Percentiles rank a stretch among this genome's conserved stretches.
phyloP scores from a whole-genome alignment of 441 rosid species.

The Eutrema salsugineum region DNA sequence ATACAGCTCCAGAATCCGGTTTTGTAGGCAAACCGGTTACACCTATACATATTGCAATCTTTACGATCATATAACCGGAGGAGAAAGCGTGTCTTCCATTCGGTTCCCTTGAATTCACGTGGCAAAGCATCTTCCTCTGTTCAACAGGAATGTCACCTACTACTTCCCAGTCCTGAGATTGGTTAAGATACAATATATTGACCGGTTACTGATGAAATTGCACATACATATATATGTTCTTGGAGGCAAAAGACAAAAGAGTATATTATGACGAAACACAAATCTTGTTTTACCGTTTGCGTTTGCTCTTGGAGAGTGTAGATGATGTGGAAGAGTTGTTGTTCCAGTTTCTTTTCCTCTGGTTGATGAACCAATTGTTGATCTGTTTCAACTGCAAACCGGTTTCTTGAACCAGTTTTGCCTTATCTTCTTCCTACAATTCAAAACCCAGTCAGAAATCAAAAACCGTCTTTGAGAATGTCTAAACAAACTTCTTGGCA shows the following conservation, averaged over 20 bases:
- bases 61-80: not conserved
- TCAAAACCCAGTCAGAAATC: not conserved
- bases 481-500: not conserved
- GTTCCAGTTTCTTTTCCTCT: conserved; percentile 97
- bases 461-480: not conserved
- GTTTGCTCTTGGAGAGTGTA: conserved; percentile 74
- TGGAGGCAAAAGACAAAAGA: not conserved
- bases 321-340: conserved; percentile 76
- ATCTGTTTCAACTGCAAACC: conserved; percentile 95
- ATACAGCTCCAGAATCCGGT: not conserved
- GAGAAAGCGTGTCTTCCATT: not conserved
- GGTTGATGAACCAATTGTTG: conserved; percentile 97
- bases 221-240: too few relatives aligned
- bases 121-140: conserved; percentile 5
- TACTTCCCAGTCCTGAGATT: conserved; percentile 21
- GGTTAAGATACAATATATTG: not conserved
- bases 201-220: not conserved
- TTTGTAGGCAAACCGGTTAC: not conserved
- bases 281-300: conserved; percentile 61
- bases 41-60: not conserved
- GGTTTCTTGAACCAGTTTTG: conserved; percentile 85
- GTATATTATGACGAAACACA: not conserved
- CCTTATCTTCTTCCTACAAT: conserved; percentile 90
- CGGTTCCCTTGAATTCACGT: conserved; percentile 3
- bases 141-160: conserved; percentile 14